phyloP scores from a whole-genome alignment of 345 rosid genomes.

The Nasturtium officinale region DNA sequence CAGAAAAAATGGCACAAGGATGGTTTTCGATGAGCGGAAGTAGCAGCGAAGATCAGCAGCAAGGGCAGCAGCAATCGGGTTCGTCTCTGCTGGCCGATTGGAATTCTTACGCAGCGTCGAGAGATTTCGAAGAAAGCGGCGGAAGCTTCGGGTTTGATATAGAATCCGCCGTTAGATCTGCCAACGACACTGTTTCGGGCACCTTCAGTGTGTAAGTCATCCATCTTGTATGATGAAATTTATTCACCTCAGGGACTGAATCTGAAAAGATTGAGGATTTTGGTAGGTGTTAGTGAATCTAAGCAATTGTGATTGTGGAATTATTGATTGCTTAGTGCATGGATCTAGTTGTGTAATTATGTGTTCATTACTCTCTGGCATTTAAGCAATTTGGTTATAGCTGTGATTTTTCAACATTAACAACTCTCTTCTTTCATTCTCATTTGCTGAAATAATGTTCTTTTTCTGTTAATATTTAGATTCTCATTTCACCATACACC shows the following conservation, averaged over 20 bases:
- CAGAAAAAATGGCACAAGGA: constrained; percentile 52
- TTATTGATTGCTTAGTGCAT: neutral
- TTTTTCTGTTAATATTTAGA: neutral
- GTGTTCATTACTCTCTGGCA: constrained; percentile 23
- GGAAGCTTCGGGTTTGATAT: constrained; percentile 67
- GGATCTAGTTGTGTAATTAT: constrained; percentile 9
- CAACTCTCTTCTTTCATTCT: neutral
- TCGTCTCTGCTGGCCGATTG: constrained; percentile 76
- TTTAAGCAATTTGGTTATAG: constrained; percentile 13
- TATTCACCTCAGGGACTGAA: neutral
- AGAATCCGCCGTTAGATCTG: constrained; percentile 81
- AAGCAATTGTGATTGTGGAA: constrained; percentile 11
- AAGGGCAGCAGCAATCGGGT: constrained; percentile 41
- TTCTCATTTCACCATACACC: neutral
- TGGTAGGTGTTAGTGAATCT: constrained; percentile 15
- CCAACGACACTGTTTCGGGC: constrained; percentile 75
- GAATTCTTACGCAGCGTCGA: constrained; percentile 75
- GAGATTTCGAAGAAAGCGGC: constrained; percentile 47
- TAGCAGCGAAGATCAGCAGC: constrained; percentile 43
- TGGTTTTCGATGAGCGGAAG: constrained; percentile 60
- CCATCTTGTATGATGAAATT: neutral
- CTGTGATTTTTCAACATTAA: constrained; percentile 1
- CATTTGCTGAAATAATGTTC: neutral
- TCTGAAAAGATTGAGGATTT: constrained; percentile 1
- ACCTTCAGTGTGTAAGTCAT: constrained; percentile 74